A percentile compares a stretch with the other conserved stretches of the same genome.
Conservation (phyloP, 2,329 filamentous ascomycete species). For the Chrysoporthe deuterocubensis region DNA sequence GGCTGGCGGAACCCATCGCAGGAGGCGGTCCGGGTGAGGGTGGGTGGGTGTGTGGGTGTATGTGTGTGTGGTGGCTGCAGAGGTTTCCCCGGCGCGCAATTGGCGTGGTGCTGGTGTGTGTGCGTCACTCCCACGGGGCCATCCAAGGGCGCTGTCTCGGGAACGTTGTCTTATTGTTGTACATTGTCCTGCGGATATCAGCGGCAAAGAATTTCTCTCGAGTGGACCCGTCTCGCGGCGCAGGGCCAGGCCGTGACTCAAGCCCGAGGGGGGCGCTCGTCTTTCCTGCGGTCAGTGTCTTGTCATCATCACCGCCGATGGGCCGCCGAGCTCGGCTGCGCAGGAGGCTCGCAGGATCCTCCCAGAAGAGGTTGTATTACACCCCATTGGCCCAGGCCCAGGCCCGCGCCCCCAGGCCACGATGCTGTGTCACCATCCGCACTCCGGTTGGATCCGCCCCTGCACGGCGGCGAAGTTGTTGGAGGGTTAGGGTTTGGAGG, state of each 20-base stretch:
- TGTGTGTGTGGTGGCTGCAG: not conserved
- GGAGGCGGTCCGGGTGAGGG: not conserved
- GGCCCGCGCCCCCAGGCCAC: not conserved
- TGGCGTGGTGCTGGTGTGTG: not conserved
- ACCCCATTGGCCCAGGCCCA: not conserved
- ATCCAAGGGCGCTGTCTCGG: not conserved
- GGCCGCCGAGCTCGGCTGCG: slow-evolving; percentile 9
- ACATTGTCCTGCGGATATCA: slow-evolving; percentile 16
- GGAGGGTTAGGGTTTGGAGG: not conserved
- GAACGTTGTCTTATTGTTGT: not conserved
- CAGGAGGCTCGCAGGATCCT: not conserved
- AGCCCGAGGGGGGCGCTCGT: too few relatives aligned
- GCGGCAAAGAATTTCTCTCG: slow-evolving; percentile 13
- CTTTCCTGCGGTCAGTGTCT: not conserved
- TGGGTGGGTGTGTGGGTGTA: not conserved
- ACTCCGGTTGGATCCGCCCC: not conserved
- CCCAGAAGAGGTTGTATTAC: not conserved
- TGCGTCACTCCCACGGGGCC: not conserved
- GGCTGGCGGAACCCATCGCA: slow-evolving; percentile 24
- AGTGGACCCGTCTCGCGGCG: slow-evolving; percentile 2
- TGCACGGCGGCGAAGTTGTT: not conserved
- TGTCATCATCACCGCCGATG: slow-evolving; percentile 9
- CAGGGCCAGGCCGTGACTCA: not conserved
- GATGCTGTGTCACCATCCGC: not conserved
- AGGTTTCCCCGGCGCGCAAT: not conserved